Base-by-base conservation (phyloP, 2,329 filamentous ascomycete species). In the Pseudocercospora fijiensis region DNA sequence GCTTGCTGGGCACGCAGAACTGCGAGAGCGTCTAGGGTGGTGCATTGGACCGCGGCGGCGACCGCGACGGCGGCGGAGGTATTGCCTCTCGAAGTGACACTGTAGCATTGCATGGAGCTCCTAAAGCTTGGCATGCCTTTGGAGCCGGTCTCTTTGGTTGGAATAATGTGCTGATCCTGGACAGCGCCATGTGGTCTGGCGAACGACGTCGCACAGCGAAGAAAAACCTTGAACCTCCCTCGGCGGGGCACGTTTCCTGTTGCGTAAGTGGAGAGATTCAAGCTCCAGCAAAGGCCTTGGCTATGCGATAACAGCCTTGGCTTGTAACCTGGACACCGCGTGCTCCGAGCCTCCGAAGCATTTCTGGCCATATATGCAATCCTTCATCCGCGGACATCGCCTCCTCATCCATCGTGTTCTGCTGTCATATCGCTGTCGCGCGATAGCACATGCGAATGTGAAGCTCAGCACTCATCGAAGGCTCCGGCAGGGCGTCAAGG, bases 31-130 rank as follows among this genome's bases (percentile, higher is more conserved):
- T 20, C 43, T 45, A 41, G 52, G 26, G 22, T 24, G 26, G 22
- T 24, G 20, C 18, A 26, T 57, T 18, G 49, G 10, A 53, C 49
- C 26, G 49, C 49, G 49, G 13, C 20, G 7, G 22, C 45, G 10
- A 53, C 49, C 26, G 49, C 49, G 49, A 22, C 20, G 7, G 22
- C 45, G 22, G 26, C 49, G 49, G 49, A 53, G 22, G 16, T 53
- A 53, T 53, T 53, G 10, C 49, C 49, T 53, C 49, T 24, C 49
- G 27, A 53, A 53, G 53, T 51, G 18, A 55, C 58, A 41, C 26
- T 41, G 61, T 57, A 57, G 61, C 61, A 60, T 63, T 56, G 61
- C 61, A 63, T 55, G 53, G 57, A 6, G 41, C 53, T 27, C 26
- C 11, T 9, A 53, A 53, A 41, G 43, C 62, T 64, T 64, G 62